A percentile compares a stretch with the other conserved stretches of the same genome.
Conservation (phyloP, 192 early-diverging fungal species). For the Coemansia sp. region DNA sequence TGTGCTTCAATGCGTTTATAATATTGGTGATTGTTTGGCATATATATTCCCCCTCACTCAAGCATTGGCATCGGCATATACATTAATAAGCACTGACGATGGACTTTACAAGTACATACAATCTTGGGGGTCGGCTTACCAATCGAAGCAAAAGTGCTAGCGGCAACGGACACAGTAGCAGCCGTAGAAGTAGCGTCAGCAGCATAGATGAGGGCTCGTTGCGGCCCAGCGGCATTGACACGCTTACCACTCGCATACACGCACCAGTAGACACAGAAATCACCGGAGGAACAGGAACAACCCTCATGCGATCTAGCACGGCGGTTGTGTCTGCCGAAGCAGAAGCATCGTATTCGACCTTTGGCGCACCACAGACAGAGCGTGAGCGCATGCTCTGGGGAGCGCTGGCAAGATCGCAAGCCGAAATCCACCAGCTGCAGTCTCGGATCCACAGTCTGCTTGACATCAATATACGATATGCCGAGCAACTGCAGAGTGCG, state of each 20-base stretch:
- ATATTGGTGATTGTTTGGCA: background rate
- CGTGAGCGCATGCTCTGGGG: conserved; percentile 28
- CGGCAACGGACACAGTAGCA: background rate
- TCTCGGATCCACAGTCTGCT: conserved; percentile 25
- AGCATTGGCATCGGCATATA: background rate
- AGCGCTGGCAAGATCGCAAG: conserved; percentile 18
- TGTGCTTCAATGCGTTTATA: background rate
- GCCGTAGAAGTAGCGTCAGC: background rate
- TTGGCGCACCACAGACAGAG: conserved; percentile 12
- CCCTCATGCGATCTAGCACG: no score
- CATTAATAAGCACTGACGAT: background rate
- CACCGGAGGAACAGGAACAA: no score
- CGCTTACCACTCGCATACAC: no score
- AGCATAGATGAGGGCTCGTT: background rate
- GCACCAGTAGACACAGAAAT: no score
- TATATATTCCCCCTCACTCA: background rate
- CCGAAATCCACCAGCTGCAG: conserved; percentile 31
- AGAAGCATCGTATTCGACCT: background rate
- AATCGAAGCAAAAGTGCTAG: background rate
- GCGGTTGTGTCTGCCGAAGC: background rate
- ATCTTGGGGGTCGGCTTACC: background rate
- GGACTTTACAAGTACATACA: background rate
- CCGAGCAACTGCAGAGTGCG: conserved; percentile 40
- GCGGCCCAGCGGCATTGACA: no score
- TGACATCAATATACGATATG: conserved; percentile 37